Conservation (phyloP, 2,329 filamentous ascomycete genomes). For the Paecilomyces dactylethromorphus region DNA sequence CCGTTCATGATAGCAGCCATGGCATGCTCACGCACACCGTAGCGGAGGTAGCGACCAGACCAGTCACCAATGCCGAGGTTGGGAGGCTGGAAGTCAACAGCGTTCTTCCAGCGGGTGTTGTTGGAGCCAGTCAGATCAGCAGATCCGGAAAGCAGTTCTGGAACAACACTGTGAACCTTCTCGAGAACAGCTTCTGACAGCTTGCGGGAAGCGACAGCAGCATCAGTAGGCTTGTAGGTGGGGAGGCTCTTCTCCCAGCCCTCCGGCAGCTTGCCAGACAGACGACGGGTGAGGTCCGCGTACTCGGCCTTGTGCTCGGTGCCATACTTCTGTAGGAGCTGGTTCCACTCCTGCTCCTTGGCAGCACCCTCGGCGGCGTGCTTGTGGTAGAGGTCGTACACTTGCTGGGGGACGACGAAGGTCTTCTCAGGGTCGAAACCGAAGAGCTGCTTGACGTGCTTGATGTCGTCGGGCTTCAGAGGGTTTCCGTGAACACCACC, state of each 20-base stretch:
- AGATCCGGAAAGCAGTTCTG: constrained; percentile 91
- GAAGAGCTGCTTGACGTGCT: constrained; percentile 89
- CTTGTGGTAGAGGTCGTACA: constrained; percentile 87
- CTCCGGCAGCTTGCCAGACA: constrained; percentile 77
- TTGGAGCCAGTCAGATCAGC: constrained; percentile 98
- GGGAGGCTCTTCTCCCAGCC: constrained; percentile 95
- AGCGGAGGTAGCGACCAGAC: constrained; percentile 71
- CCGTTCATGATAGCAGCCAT: constrained; percentile 58
- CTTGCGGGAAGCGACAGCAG: constrained; percentile 87
- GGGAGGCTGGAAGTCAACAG: constrained; percentile 94
- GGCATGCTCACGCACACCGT: constrained; percentile 47
- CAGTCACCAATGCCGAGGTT: constrained; percentile 80
- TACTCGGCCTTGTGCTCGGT: constrained; percentile 70
- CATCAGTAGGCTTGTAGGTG: constrained; percentile 78
- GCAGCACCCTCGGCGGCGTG: constrained; percentile 80
- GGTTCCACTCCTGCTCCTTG: constrained; percentile 89
- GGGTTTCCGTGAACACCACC: constrained; percentile 94
- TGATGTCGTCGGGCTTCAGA: constrained; percentile 88
- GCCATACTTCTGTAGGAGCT: constrained; percentile 81
- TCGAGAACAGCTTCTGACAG: constrained; percentile 89
- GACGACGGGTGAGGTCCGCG: constrained; percentile 74
- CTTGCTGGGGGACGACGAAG: constrained; percentile 89
- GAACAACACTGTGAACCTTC: constrained; percentile 75
- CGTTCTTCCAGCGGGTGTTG: constrained; percentile 96
- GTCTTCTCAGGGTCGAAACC: constrained; percentile 92